A percentile compares a stretch with the other conserved stretches of the same genome.
These are phyloP conservation scores for Taphrina betulina DNA, from an alignment of 1,139 yeast genomes.

Conservation along the genomic window DNA sequence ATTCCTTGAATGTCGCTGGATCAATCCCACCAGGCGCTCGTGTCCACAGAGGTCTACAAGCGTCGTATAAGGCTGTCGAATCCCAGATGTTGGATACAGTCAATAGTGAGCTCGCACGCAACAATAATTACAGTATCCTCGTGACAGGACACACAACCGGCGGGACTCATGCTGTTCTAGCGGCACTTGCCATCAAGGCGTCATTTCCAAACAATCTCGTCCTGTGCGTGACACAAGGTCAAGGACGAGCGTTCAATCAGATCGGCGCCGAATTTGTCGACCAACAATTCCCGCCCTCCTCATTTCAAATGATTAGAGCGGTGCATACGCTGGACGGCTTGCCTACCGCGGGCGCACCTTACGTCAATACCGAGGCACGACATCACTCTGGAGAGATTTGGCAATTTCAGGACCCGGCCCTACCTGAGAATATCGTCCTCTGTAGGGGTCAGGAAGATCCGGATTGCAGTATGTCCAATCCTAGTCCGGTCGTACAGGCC, in stretches of 20 bases:
- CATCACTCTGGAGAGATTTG: slow-evolving; percentile 28
- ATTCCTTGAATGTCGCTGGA: neutral
- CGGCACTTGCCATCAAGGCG: slow-evolving; percentile 21
- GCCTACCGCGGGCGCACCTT: slow-evolving; percentile 8
- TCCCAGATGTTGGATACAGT: slow-evolving; percentile 4
- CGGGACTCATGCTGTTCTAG: slow-evolving; percentile 23
- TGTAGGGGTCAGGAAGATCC: slow-evolving; percentile 16
- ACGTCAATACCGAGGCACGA: slow-evolving; percentile 3
- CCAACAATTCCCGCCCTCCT: neutral
- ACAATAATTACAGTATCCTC: slow-evolving; percentile 10
- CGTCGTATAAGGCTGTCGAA: slow-evolving; percentile 4
- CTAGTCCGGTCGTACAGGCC: neutral
- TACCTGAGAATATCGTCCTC: slow-evolving; percentile 14
- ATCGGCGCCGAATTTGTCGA: slow-evolving; percentile 12
- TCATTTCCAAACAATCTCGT: neutral
- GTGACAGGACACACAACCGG: slow-evolving; percentile 25
- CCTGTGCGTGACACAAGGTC: slow-evolving; percentile 22
- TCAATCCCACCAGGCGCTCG: neutral
- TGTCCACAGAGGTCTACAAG: slow-evolving; percentile 9
- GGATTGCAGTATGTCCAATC: slow-evolving; percentile 4
- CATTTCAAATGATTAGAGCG: slow-evolving; percentile 17
- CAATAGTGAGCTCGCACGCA: neutral
- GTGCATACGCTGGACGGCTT: slow-evolving; percentile 24
- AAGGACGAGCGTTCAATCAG: slow-evolving; percentile 8
- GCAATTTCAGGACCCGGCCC: slow-evolving; percentile 20